A percentile compares a stretch with the other conserved stretches of the same genome.
Conservation (phyloP, 148 eudicot genomes). For the Diospyros kaki region DNA sequence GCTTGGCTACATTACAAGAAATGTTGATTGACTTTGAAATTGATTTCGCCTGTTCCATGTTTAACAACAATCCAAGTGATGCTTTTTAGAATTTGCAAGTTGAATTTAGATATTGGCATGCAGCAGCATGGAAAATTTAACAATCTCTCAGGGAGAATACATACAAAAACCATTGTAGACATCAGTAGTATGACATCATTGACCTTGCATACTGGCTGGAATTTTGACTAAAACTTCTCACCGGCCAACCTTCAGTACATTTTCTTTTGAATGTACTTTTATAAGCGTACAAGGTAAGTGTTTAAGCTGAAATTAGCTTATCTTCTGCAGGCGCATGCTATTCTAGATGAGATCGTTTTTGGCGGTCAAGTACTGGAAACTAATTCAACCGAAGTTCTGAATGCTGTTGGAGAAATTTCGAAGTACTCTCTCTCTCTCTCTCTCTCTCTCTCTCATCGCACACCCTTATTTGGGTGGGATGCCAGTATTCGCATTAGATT, state of each 20-base stretch:
- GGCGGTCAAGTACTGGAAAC: conserved; percentile 90
- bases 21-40: not conserved
- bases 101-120: not conserved
- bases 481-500: too few relatives aligned
- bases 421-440: conserved; percentile 33
- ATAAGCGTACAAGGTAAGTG: not conserved
- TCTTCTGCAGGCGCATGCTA: conserved; percentile 53
- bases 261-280: not conserved
- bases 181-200: not conserved
- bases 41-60: not conserved
- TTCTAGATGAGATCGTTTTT: conserved; percentile 69
- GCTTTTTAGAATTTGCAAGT: not conserved
- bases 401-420: conserved; percentile 63
- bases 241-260: not conserved
- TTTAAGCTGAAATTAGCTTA: not conserved
- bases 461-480: not conserved
- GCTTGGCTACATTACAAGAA: not conserved
- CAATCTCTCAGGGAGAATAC: not conserved
- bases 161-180: not conserved
- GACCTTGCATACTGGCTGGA: not conserved
- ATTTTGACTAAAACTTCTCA: not conserved
- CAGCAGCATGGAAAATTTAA: not conserved
- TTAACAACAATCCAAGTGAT: not conserved
- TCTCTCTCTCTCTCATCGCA: conserved; percentile 4
- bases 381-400: conserved; percentile 56